Conservation (phyloP, 306 rosid genomes). For the Quercus variabilis region DNA sequence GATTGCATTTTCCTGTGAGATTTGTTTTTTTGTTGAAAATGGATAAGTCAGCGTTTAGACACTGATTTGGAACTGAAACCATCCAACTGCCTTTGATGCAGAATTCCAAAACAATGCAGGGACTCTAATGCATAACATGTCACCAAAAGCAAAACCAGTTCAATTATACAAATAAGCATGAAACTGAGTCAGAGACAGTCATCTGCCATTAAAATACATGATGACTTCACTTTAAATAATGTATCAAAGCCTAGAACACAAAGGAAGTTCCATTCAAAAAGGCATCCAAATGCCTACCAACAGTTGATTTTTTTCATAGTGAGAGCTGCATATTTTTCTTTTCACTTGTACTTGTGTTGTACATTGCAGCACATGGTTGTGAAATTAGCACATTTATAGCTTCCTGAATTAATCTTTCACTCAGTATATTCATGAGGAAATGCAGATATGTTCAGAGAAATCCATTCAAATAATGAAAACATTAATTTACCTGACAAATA, state of each 20-base stretch:
- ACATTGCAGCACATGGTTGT: background rate
- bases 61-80: background rate
- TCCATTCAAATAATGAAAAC: background rate
- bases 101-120: background rate
- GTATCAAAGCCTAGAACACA: background rate
- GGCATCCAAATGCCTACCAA: background rate
- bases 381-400: background rate
- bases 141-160: background rate
- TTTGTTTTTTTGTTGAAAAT: background rate
- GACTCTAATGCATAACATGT: background rate
- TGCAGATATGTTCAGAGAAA: background rate
- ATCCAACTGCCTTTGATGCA: background rate
- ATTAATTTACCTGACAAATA: slow-evolving; percentile 79
- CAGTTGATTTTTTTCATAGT: background rate
- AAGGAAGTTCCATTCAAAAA: background rate
- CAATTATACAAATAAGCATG: background rate
- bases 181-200: background rate
- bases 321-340: background rate
- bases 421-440: background rate
- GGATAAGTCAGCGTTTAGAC: background rate
- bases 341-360: background rate
- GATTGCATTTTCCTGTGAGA: background rate
- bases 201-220: background rate
- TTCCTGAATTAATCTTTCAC: background rate
- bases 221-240: background rate